Evolutionary conservation across 345 rosid genomes (phyloP).

Genomic region (Sonneratia caseolaris): DNA sequence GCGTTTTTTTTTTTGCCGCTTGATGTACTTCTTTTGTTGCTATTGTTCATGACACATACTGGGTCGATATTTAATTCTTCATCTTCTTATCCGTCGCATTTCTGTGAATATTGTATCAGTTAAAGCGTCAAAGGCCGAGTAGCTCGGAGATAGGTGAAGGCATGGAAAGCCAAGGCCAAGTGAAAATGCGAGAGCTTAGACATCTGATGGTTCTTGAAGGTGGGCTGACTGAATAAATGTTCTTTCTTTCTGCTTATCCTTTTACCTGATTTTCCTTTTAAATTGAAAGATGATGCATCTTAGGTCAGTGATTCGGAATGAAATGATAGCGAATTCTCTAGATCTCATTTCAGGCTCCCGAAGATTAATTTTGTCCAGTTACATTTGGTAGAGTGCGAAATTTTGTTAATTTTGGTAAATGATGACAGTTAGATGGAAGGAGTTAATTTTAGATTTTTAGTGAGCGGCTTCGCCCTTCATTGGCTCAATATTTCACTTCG

Average conservation of each 20-base stretch:
- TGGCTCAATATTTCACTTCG: neutral
- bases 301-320: neutral
- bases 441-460: neutral
- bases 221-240: neutral
- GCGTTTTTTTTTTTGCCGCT: slow-evolving; percentile 5
- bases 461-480: neutral
- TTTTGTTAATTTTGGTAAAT: neutral
- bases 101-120: slow-evolving; percentile 13
- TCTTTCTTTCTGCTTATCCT: neutral
- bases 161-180: slow-evolving; percentile 3
- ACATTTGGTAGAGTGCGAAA: neutral
- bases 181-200: slow-evolving; percentile 17
- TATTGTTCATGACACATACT: neutral
- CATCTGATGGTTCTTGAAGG: slow-evolving; percentile 12
- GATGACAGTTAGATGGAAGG: neutral
- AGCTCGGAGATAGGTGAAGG: slow-evolving; percentile 18
- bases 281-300: neutral
- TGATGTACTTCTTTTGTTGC: neutral
- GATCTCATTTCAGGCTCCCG: neutral
- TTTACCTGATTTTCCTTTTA: neutral
- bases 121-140: slow-evolving; percentile 24
- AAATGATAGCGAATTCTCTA: neutral
- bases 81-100: neutral
- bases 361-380: neutral
- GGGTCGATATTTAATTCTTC: neutral